These are phyloP conservation scores for Dichomitus squalens DNA, from an alignment of 1,284 basidiomycete species.

Conservation along the genomic window DNA sequence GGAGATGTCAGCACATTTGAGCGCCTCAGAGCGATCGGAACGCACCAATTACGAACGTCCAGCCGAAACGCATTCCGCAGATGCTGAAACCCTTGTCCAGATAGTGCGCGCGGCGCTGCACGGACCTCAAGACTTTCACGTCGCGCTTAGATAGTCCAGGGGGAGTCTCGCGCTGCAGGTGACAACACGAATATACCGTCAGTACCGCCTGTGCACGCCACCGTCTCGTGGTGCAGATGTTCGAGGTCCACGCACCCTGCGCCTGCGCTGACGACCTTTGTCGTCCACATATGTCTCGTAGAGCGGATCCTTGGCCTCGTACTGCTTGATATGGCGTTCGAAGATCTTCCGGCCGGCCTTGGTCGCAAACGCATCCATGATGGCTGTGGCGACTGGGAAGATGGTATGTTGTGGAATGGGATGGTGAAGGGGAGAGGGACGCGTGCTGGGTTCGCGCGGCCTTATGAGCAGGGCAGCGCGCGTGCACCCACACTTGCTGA, in stretches of 20 bases:
- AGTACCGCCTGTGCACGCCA: background rate
- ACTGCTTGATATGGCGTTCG: conserved; percentile 60
- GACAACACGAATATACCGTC: background rate
- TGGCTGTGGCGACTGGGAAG: background rate
- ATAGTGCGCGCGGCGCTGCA: conserved; percentile 83
- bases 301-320: conserved; percentile 75
- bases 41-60: conserved; percentile 76
- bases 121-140: conserved; percentile 72
- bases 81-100: conserved; percentile 90
- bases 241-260: conserved; percentile 57
- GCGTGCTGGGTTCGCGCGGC: background rate
- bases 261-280: conserved; percentile 66
- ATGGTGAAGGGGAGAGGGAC: background rate
- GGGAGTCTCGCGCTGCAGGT: conserved; percentile 65
- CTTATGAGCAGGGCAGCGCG: background rate
- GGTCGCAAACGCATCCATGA: conserved; percentile 42
- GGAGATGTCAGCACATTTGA: background rate
- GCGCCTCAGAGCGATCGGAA: background rate
- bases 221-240: no score
- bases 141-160: conserved; percentile 81
- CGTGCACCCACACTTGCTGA: background rate
- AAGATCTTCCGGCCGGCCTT: conserved; percentile 62
- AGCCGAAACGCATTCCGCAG: conserved; percentile 87
- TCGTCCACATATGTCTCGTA: conserved; percentile 77
- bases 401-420: background rate